A percentile compares a stretch with the other conserved stretches of the same genome.
phyloP scores from a whole-genome alignment of 176 grass and related monocot genomes.

The Raddia guianensis region DNA sequence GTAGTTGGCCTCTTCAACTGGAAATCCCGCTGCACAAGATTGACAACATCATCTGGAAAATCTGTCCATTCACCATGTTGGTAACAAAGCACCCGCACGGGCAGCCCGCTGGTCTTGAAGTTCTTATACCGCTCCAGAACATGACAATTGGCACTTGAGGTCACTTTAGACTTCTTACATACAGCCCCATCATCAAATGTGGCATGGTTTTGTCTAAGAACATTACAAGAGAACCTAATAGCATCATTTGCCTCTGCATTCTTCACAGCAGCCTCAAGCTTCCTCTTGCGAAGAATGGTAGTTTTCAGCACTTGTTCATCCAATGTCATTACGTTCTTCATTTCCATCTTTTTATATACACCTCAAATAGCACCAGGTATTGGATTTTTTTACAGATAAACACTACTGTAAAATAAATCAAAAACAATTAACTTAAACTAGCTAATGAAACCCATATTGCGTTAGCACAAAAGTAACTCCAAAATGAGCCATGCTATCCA shows the following conservation, averaged over 20 bases:
- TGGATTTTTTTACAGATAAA: constrained; percentile 47
- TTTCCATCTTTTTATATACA: constrained; percentile 62
- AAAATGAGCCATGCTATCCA: constrained; percentile 29
- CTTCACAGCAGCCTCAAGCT: constrained; percentile 33
- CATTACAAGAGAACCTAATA: constrained; percentile 10
- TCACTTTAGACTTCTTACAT: constrained; percentile 41
- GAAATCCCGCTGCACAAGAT: constrained; percentile 57
- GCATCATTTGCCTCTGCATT: constrained; percentile 25
- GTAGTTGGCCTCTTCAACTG: constrained; percentile 68
- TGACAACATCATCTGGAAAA: constrained; percentile 65
- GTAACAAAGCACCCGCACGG: constrained; percentile 64
- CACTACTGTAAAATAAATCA: constrained; percentile 26
- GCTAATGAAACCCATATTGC: constrained; percentile 40
- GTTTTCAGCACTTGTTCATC: constrained; percentile 42
- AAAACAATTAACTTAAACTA: constrained; percentile 33
- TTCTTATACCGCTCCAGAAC: constrained; percentile 66
- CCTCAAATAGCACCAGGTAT: constrained; percentile 34
- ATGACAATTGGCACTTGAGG: constrained; percentile 35
- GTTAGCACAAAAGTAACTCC: constrained; percentile 39
- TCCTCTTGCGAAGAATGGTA: constrained; percentile 52
- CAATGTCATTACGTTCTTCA: constrained; percentile 48
- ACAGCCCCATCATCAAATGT: constrained; percentile 4
- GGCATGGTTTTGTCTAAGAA: constrained; percentile 23
- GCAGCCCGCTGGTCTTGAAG: constrained; percentile 71
- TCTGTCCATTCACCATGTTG: constrained; percentile 76